Conservation (phyloP, 2,329 filamentous ascomycete species). For the Xylariales sp. region DNA sequence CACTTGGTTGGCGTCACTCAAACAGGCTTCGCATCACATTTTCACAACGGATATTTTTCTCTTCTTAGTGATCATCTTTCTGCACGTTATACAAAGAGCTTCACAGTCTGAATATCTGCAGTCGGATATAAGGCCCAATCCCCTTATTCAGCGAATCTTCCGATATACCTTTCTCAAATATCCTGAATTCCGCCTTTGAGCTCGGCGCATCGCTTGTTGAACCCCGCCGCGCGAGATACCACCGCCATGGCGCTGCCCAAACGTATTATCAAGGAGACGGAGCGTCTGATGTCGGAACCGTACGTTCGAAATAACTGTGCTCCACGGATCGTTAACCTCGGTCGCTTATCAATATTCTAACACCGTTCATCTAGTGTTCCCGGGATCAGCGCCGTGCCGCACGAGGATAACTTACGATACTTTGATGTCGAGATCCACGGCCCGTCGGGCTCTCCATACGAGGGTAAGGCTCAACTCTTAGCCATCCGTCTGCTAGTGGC, state of each 20-base stretch:
- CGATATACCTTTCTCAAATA: neutral
- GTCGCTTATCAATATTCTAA: neutral
- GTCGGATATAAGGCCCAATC: too few species aligned
- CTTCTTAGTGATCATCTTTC: too few species aligned
- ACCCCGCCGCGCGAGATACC: neutral
- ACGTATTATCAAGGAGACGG: conserved; percentile 97
- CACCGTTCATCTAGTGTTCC: conserved; percentile 63
- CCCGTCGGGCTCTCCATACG: conserved; percentile 87
- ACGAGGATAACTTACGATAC: conserved; percentile 96
- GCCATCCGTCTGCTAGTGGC: too few species aligned
- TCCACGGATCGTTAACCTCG: neutral
- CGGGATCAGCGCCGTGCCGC: conserved; percentile 91
- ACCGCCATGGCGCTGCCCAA: conserved; percentile 78
- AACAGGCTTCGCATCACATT: too few species aligned
- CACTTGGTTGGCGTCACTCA: too few species aligned
- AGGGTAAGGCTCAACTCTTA: too few species aligned
- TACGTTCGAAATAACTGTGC: conserved; percentile 39
- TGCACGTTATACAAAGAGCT: too few species aligned
- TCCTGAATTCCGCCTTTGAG: neutral
- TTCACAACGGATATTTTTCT: too few species aligned
- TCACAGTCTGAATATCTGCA: too few species aligned
- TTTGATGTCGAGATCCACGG: conserved; percentile 98
- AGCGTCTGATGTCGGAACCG: conserved; percentile 95
- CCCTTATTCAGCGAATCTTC: too few species aligned
- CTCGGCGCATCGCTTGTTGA: neutral